Evolutionary conservation across 2,329 filamentous ascomycete genomes (phyloP), one percentile per base, ranked within the genome.

Genomic region (Pyrenophora graminea): DNA sequence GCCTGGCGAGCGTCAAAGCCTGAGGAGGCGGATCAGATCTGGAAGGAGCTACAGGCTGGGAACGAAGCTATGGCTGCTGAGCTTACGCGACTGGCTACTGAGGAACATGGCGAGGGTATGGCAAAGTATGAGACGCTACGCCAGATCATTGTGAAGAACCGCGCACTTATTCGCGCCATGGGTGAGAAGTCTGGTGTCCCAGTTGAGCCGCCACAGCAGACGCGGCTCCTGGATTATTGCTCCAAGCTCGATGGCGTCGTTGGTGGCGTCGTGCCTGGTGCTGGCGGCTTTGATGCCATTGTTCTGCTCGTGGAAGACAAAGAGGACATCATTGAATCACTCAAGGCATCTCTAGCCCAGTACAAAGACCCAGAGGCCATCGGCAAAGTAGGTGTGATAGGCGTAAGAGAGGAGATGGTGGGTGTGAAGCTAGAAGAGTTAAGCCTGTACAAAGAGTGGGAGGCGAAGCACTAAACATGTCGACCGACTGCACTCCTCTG

Each of bases 281-380:
- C 94, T 0, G 94, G 94, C 8, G 94, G 94, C 0, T 97, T 89
- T 67, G 94, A 99, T 77, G 94, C 94, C 1, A 81, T 96, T 48
- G 89, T 88, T 1, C 72, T 99, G 53, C 73, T 99, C 52, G 84
- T 96, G 58, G 81, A 82, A 64, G 90, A 97, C 63, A 85, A 89
- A 45, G 80, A 79, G 31, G 81, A 80, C 41, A 89, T 90, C 1
- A 76, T 87, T 48, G 68, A 69, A 18, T 76, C 78, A 10, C 73
- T 97, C 18, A 79, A 82, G 56, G 73, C 76, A 37, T 85, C 90
- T 37, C 73, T 96, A 51, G 76, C 76, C 17, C 75, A 76, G 21
- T 97, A 91, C 87, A 85, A 80, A 61, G 68, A 69, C 21, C 72
- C 74, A 9, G 70, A 65, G 3, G 62, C 66, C 8, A 71, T 59